Base-by-base conservation (phyloP, 306 rosid species). In the Casuarina cunninghamiana region DNA sequence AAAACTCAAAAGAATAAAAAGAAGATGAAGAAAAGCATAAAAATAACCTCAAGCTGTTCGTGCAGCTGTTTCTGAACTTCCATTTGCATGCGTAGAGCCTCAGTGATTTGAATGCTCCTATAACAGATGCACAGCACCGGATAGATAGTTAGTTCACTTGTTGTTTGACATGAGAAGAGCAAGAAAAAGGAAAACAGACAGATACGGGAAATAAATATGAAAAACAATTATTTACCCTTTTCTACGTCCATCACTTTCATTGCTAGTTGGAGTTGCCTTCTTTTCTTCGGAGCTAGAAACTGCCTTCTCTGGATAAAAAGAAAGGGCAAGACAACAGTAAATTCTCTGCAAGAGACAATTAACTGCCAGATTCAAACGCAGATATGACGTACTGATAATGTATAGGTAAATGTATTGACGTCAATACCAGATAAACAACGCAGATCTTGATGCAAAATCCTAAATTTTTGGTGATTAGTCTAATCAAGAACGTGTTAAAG, bases 11-110 rank as follows among this genome's bases (percentile, higher is more conserved):
- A 21, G 5, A n/a, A 26, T 26, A 11, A 4, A 57, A 37, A 57
- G 8, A n/a, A 6, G 3, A 26, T 3, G 10, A 58, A 58, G 3
- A 8, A 58, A 4, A 50, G 11, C 16, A 32, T 19, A 61, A 48
- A 53, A n/a, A 61, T 49, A 72, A 80, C 87, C 87, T 84, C 87
- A 70, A 84, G 87, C 78, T 84, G 87, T 57, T 84, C 87, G 49
- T 84, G 87, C 48, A 84, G 71, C 66, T 84, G 87, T 72, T 84
- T 84, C 78, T 84, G 87, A 74, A 81, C 85, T 75, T 84, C 87
- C 78, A 84, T 81, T 81, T 84, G 87, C 87, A 84, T 78, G 6
- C 85, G 82, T 69, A 84, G 85, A 69, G 87, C 80, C 75, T 84
- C 87, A 3, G 87, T 77, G 72, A 84, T 69, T 13, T 81, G 87